phyloP scores from a whole-genome alignment of 2,329 filamentous ascomycete genomes.

The Albophoma yamanashiensis region DNA sequence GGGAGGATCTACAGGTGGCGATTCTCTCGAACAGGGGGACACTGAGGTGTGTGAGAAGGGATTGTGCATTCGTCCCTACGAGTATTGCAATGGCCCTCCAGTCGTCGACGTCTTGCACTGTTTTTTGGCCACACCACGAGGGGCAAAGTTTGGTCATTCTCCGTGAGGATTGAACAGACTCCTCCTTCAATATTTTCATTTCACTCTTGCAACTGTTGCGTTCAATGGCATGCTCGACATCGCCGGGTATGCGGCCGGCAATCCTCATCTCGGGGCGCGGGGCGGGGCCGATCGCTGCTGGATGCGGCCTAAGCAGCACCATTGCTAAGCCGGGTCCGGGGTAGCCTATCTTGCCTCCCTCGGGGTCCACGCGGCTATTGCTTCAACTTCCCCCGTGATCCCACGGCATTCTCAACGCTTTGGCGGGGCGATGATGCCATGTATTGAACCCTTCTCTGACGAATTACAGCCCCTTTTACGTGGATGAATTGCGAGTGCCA shows the following conservation, averaged over 20 bases:
- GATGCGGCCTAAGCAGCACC: background rate
- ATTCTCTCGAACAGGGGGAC: background rate
- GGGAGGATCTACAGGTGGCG: background rate
- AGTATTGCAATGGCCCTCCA: no score
- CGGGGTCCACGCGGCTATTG: background rate
- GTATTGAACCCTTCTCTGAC: background rate
- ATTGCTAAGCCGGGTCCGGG: background rate
- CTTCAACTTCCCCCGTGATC: background rate
- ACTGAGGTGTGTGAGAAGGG: no score
- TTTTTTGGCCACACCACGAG: background rate
- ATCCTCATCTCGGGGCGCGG: background rate
- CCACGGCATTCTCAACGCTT: background rate
- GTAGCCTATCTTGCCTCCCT: background rate
- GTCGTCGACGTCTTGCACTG: background rate
- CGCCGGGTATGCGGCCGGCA: background rate
- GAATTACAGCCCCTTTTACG: background rate
- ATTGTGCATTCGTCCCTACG: no score
- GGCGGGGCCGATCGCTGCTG: constrained; percentile 1
- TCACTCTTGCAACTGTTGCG: no score
- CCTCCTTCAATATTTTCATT: no score
- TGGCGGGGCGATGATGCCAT: background rate
- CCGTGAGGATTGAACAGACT: background rate
- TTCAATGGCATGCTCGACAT: background rate
- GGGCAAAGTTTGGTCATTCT: background rate
- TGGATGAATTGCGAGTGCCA: background rate